Base-by-base conservation (phyloP, 805 yeast genomes). In the Starmerella kuoi region DNA sequence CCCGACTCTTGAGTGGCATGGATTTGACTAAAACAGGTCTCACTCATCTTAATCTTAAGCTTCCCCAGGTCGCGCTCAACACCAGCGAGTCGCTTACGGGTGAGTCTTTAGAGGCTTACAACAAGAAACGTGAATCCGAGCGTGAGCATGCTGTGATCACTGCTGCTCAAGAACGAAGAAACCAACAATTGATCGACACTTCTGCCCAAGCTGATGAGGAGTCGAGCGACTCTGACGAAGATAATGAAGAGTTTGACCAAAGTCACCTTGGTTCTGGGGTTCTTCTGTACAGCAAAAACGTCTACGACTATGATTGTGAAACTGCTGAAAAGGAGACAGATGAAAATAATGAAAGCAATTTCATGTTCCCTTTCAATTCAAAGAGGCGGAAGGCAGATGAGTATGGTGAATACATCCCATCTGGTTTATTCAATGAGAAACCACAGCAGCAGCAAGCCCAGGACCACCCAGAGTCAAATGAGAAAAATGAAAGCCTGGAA, bases 371-470 rank as follows among this genome's bases (percentile, higher is more conserved):
- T 11, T 80, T 66, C 51, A 63, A 73, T 30, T 70, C 72, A 1
- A 70, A 67, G 37, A 73, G 74, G 51, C 64, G 71, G 20, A 74
- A 80, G 50, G 64, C 69, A 36, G 97, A 91, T 56, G 96, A 88
- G 50, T 91, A 88, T 59, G 99, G 99, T 24, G 78, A 75, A 42
- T 62, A 77, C 2, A 76, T 87, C 18, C 77, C 79, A 47, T 70
- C 70, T 21, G 57, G 48, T 20, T 37, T 44, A 38, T 37, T 44
- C 9, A 11, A 12, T 11, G 42, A 49, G 54, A 26, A 38, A 49
- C 51, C n/a, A 8, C 35, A 32, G 19, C 22, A 19, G 14, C 9
- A 9, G 8, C 15, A 15, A 9, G 33, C 33, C 15, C 8, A n/a
- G 18, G 8, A 31, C 9, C 15, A 15, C 9, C 15, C 17, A 31